Percentiles rank a stretch among this genome's conserved stretches.
Evolutionary conservation across 2,329 filamentous ascomycete genomes (phyloP).

Genomic region (Lecanicillium sp.): DNA sequence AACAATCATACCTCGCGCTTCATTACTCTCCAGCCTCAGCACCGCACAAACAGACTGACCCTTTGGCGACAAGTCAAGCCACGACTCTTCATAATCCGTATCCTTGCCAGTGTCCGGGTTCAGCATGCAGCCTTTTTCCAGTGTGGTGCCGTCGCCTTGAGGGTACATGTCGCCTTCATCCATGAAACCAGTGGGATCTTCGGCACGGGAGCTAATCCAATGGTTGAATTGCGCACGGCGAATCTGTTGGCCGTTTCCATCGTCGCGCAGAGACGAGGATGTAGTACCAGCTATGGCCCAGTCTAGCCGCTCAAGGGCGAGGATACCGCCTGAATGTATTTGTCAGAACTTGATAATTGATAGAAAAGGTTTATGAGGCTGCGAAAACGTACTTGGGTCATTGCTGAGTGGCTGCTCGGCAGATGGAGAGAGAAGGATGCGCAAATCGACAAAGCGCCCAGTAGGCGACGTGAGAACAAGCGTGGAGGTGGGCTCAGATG

Average conservation of each 20-base stretch:
- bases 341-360: not conserved
- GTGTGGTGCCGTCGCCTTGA: slow-evolving; percentile 27
- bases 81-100: slow-evolving; percentile 58
- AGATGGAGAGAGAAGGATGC: slow-evolving; percentile 34
- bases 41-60: slow-evolving; percentile 26
- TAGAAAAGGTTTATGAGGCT: not conserved
- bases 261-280: slow-evolving; percentile 21
- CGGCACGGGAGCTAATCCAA: slow-evolving; percentile 48
- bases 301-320: slow-evolving; percentile 35
- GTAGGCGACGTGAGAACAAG: slow-evolving; percentile 54
- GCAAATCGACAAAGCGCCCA: slow-evolving; percentile 53
- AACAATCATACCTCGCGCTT: slow-evolving; percentile 40
- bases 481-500: slow-evolving; percentile 54
- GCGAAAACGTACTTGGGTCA: not conserved
- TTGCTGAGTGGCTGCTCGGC: slow-evolving; percentile 2
- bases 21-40: slow-evolving; percentile 27
- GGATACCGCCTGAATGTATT: slow-evolving; percentile 1
- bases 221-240: slow-evolving; percentile 44
- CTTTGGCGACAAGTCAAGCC: slow-evolving; percentile 39
- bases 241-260: slow-evolving; percentile 17
- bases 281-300: slow-evolving; percentile 58
- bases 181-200: slow-evolving; percentile 24
- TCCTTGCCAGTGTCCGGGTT: slow-evolving; percentile 44
- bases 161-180: slow-evolving; percentile 52
- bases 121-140: slow-evolving; percentile 53